phyloP scores from a whole-genome alignment of 139 green algal species.

The Diplosphaera chodatii region DNA sequence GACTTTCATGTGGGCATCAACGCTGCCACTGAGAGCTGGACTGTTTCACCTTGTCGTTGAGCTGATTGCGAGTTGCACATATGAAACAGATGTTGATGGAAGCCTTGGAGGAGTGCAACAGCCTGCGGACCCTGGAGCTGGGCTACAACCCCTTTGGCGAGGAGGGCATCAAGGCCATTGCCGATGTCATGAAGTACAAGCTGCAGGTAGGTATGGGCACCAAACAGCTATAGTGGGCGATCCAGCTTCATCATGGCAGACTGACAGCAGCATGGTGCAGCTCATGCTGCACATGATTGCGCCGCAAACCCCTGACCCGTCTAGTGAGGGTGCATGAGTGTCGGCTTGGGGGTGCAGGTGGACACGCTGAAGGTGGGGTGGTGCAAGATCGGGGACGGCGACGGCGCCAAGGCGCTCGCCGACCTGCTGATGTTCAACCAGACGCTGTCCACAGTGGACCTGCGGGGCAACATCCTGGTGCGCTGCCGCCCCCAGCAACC shows the following conservation, averaged over 20 bases:
- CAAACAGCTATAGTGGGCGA: too few species aligned
- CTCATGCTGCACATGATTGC: too few species aligned
- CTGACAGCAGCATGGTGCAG: too few species aligned
- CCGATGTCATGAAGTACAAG: slow-evolving; percentile 82
- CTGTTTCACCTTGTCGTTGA: too few species aligned
- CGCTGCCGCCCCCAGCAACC: too few species aligned
- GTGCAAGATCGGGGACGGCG: slow-evolving; percentile 85
- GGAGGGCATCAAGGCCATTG: slow-evolving; percentile 67
- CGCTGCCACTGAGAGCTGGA: too few species aligned
- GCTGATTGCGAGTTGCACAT: too few species aligned
- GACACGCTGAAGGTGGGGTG: slow-evolving; percentile 84
- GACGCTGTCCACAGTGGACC: slow-evolving; percentile 73
- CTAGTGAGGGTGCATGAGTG: too few species aligned
- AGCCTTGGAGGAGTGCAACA: slow-evolving; percentile 53
- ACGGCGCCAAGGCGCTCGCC: slow-evolving; percentile 73
- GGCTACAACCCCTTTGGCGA: slow-evolving; percentile 92
- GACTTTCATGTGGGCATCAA: too few species aligned
- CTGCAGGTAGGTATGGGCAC: too few species aligned
- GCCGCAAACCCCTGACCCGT: too few species aligned
- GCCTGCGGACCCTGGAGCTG: slow-evolving; percentile 71
- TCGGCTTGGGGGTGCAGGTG: slow-evolving; percentile 56
- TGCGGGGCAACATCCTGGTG: slow-evolving; percentile 92
- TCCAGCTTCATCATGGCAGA: too few species aligned
- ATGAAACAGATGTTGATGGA: slow-evolving; percentile 43
- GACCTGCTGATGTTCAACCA: slow-evolving; percentile 91